Percentiles rank a stretch among this genome's conserved stretches.
Evolutionary conservation across 257 asterid genomes (phyloP).

Genomic region (Cruciata laevipes): DNA sequence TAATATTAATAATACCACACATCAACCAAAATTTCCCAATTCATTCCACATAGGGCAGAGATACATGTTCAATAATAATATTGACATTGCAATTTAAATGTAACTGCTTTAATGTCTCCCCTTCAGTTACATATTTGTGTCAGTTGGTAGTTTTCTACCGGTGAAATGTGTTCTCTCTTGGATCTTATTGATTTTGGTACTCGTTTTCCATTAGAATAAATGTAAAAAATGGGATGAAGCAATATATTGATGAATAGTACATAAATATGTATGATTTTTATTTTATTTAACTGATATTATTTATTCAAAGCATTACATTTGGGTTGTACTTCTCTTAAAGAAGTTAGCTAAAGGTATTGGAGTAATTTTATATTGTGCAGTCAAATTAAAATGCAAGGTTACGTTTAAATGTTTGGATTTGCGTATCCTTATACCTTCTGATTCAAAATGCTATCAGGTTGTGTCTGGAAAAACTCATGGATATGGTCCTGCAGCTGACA

Average conservation of each 20-base stretch:
- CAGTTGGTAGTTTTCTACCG: not conserved
- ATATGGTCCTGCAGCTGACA: constrained; percentile 89
- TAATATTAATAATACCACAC: not conserved
- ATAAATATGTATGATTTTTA: not conserved
- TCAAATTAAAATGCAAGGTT: not conserved
- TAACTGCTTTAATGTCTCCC: not conserved
- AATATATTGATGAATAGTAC: not conserved
- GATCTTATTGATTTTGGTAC: not conserved
- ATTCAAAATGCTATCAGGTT: constrained; percentile 40
- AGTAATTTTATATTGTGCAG: not conserved
- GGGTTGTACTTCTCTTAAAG: not conserved
- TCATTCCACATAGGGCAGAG: not conserved
- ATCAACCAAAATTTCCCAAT: not conserved
- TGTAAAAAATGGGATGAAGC: not conserved
- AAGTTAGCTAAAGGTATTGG: not conserved
- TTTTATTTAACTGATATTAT: no score
- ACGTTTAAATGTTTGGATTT: not conserved
- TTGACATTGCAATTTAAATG: not conserved
- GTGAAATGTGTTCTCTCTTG: not conserved
- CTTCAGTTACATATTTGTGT: not conserved
- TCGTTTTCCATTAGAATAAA: not conserved
- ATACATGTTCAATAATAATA: not conserved
- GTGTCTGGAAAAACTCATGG: constrained; percentile 55
- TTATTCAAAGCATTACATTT: not conserved
- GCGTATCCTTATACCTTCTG: not conserved